Base-by-base conservation (phyloP, 2,329 filamentous ascomycete genomes). In the Neodidymelliopsis sp. region DNA sequence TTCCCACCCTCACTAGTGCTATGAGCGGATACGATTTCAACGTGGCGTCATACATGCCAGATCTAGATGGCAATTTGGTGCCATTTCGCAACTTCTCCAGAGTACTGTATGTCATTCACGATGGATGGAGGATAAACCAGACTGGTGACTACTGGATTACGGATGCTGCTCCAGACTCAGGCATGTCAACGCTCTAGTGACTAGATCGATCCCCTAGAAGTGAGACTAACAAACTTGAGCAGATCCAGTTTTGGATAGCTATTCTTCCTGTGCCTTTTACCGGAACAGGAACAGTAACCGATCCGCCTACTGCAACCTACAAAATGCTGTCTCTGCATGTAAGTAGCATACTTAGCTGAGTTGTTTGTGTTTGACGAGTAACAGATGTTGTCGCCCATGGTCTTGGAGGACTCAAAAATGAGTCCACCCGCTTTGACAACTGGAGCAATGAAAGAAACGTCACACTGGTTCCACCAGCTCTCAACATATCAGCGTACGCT, bases 21-120 rank as follows among this genome's bases (percentile, higher is more conserved):
- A 54, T 59, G 56, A 57, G 27, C 30, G 53, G 53, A 1, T 59
- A 60, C 29, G 35, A 38, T 18, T 15, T 30, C n/a, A 52, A 53
- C 18, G 23, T 45, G 4, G 13, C 22, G 7, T 16, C 48, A 3
- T 48, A n/a, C 19, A 25, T 57, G 6, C 15, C 20, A 13, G 45
- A 53, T 23, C 6, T 2, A 13, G 24, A 39, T 15, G 18, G 25
- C 9, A 54, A 43, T n/a, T 38, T 29, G 10, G 38, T 46, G 8
- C 33, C 24, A 2, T 46, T 42, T 13, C n/a, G 16, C 28, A 18
- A 25, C 9, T 52, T 48, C 25, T 15, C 3, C 7, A 15, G 4
- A 9, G 23, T 51, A 6, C 12, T 37, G 10, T 50, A 50, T 33
- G 28, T 51, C n/a, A 36, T 54, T 16, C 44, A 51, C 23, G 37